phyloP scores from a whole-genome alignment of 1,284 basidiomycete genomes.

The Pyrrhoderma lamaoense region DNA sequence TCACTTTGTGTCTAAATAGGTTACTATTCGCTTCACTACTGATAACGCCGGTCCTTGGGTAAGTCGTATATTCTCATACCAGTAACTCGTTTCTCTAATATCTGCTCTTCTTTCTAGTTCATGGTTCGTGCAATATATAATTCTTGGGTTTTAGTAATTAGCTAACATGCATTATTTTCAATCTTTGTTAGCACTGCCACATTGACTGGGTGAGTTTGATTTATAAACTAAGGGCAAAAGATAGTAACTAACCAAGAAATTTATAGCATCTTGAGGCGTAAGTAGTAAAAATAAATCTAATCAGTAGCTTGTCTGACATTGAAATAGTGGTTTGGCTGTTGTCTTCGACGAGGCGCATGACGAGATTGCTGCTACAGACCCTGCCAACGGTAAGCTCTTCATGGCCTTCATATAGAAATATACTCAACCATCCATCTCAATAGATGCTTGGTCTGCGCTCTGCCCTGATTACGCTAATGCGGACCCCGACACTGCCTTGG shows the following conservation, averaged over 20 bases:
- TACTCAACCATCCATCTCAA: background rate
- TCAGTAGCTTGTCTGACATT: constrained; percentile 25
- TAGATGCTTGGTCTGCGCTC: constrained; percentile 22
- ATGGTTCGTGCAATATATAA: background rate
- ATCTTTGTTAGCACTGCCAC: constrained; percentile 30
- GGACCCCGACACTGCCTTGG: constrained; percentile 9
- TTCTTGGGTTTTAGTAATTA: background rate
- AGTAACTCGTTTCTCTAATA: no score
- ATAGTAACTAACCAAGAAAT: no score
- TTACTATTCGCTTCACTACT: constrained; percentile 39
- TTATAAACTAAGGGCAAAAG: no score
- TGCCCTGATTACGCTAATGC: constrained; percentile 22
- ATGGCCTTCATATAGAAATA: background rate
- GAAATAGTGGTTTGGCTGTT: constrained; percentile 33
- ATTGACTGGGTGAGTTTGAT: constrained; percentile 11
- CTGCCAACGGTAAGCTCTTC: constrained; percentile 23
- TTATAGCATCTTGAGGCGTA: constrained; percentile 14
- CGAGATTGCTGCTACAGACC: constrained; percentile 21
- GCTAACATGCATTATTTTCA: background rate
- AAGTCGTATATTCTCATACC: no score
- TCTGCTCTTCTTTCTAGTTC: no score
- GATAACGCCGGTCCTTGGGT: constrained; percentile 45
- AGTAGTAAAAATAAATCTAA: background rate
- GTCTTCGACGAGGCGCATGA: constrained; percentile 33
- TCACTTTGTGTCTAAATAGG: no score